Percentiles rank a stretch among this genome's conserved stretches.
Conservation (phyloP, 2,329 filamentous ascomycete genomes). For the Aspergillus costaricaensis region DNA sequence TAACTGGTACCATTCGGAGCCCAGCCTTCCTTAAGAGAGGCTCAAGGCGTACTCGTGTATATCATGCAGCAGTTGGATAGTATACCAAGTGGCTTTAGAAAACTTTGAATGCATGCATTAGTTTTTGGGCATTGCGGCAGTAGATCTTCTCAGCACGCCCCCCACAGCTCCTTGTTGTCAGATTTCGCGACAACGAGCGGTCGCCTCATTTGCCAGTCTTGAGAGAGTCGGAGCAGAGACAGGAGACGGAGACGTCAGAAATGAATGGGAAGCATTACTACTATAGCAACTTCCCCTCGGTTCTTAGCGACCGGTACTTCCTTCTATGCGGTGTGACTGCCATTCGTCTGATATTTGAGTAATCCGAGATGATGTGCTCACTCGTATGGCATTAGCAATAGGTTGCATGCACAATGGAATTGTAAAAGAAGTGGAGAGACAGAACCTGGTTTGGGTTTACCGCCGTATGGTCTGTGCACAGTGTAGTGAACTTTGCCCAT, state of each 20-base stretch:
- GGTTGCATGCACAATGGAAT: neutral
- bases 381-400: neutral
- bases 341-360: neutral
- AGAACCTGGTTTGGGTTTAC: neutral
- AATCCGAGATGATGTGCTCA: neutral
- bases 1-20: neutral
- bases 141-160: neutral
- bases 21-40: neutral
- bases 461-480: slow-evolving; percentile 12
- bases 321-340: slow-evolving; percentile 12
- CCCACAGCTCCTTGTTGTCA: neutral
- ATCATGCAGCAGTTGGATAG: neutral
- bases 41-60: neutral
- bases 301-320: neutral
- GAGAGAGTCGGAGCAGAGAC: neutral
- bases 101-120: neutral
- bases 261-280: neutral
- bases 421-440: neutral
- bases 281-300: neutral
- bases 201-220: neutral
- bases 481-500: neutral
- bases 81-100: neutral
- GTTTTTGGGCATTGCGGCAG: neutral
- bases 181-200: neutral
- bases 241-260: neutral